Conservation (phyloP, 225 moss, liverwort and hornwort species). For the Polytrichum commune region DNA sequence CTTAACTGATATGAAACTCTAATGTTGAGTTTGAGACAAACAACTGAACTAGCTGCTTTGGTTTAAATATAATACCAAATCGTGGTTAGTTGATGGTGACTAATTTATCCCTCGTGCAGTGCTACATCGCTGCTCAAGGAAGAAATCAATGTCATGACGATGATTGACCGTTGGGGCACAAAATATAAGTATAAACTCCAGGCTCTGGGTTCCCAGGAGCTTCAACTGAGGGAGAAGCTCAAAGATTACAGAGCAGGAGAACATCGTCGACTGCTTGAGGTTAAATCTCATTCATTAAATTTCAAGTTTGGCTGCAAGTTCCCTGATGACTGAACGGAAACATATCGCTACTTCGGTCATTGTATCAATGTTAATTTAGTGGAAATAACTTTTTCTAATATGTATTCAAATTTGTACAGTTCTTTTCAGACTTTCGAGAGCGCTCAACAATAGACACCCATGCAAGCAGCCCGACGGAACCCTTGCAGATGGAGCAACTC, state of each 20-base stretch:
- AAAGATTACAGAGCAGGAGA: conserved; percentile 3
- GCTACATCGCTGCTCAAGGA: not conserved
- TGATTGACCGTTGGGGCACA: not conserved
- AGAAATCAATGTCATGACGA: not conserved
- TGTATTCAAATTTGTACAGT: not conserved
- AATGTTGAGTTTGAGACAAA: no score
- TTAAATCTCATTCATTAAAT: not conserved
- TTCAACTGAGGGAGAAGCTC: not conserved
- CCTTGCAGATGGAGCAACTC: not conserved
- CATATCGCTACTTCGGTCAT: not conserved
- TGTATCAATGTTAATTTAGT: not conserved
- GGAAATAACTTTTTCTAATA: not conserved
- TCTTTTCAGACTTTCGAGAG: not conserved
- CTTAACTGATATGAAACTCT: no score
- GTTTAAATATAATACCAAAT: no score
- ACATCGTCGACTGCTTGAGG: not conserved
- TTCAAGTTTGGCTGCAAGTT: not conserved
- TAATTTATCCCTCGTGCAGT: not conserved
- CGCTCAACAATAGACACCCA: not conserved
- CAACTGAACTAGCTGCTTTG: no score
- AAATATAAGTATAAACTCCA: not conserved
- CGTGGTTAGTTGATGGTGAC: no score
- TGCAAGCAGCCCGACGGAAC: not conserved
- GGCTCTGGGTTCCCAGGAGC: not conserved
- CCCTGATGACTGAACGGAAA: not conserved